Percentiles rank a stretch among this genome's conserved stretches.
Conservation (phyloP, 257 asterid species). For the Plectranthus barbatus region DNA sequence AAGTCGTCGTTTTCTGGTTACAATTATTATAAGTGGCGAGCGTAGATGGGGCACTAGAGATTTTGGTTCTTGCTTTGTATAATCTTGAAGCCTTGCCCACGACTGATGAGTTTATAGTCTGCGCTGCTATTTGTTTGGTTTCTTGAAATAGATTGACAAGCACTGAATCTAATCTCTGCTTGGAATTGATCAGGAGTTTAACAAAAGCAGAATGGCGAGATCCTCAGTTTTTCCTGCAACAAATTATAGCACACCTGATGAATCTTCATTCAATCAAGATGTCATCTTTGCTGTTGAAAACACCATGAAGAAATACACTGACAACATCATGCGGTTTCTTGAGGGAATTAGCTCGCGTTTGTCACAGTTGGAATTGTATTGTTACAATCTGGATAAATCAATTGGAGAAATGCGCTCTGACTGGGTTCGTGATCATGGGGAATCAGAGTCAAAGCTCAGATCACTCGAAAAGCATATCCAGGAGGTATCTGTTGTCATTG, state of each 20-base stretch:
- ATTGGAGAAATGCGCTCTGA: slow-evolving; percentile 89
- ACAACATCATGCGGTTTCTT: slow-evolving; percentile 85
- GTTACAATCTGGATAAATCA: slow-evolving; percentile 88
- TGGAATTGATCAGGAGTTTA: slow-evolving; percentile 52
- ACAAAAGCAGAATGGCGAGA: slow-evolving; percentile 71
- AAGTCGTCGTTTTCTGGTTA: neutral
- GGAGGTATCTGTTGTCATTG: slow-evolving; percentile 47
- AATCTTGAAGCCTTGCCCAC: too few species aligned
- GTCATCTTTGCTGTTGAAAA: slow-evolving; percentile 54
- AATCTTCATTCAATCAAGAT: slow-evolving; percentile 60
- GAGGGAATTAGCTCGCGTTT: slow-evolving; percentile 93
- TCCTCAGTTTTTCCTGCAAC: slow-evolving; percentile 52
- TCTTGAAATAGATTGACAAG: neutral
- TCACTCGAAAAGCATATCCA: slow-evolving; percentile 79
- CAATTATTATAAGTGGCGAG: neutral
- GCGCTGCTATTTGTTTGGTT: neutral
- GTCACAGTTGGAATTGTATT: slow-evolving; percentile 83
- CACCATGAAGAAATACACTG: slow-evolving; percentile 76
- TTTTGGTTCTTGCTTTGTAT: neutral
- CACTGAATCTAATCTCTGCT: neutral
- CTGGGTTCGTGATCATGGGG: slow-evolving; percentile 65
- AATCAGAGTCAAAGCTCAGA: slow-evolving; percentile 69
- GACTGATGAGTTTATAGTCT: neutral
- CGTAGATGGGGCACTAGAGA: neutral
- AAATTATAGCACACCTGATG: slow-evolving; percentile 68